A percentile compares a stretch with the other conserved stretches of the same genome.
phyloP scores from a whole-genome alignment of 768 basidiomycete genomes.

The Lentinula sp. region DNA sequence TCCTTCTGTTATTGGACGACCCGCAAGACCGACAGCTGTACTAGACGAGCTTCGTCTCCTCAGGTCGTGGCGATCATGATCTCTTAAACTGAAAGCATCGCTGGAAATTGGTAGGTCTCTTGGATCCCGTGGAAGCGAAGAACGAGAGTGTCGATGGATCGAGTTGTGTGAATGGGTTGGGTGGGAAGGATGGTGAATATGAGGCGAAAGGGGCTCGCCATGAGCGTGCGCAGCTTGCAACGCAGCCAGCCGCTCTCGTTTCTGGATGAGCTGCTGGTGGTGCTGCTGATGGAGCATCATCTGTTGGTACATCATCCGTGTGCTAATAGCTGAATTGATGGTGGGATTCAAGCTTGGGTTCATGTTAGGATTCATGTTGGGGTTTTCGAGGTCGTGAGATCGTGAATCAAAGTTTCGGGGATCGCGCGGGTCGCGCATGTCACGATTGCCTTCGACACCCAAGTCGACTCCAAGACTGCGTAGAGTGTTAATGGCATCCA shows the following conservation, averaged over 20 bases:
- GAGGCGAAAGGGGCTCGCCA: background rate
- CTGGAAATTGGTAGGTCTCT: background rate
- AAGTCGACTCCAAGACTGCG: background rate
- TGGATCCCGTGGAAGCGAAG: background rate
- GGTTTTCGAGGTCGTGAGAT: background rate
- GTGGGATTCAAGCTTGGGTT: background rate
- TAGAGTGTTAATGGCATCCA: background rate
- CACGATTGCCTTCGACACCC: background rate
- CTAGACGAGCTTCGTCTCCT: background rate
- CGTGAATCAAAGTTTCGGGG: background rate
- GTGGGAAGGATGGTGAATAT: background rate
- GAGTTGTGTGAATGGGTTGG: background rate
- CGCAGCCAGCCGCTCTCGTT: background rate
- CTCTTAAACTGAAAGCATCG: background rate
- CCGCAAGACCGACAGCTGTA: background rate
- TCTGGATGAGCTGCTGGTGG: background rate
- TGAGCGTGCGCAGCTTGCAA: background rate
- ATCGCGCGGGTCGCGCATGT: background rate
- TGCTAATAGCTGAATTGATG: background rate
- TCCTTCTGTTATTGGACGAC: background rate
- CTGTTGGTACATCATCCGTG: conserved; percentile 4
- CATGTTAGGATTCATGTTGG: background rate
- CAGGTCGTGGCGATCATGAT: background rate
- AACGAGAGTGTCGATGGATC: background rate
- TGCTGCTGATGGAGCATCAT: conserved; percentile 6